Base-by-base conservation (phyloP, 2,329 filamentous ascomycete genomes). In the Daldinia sp. region DNA sequence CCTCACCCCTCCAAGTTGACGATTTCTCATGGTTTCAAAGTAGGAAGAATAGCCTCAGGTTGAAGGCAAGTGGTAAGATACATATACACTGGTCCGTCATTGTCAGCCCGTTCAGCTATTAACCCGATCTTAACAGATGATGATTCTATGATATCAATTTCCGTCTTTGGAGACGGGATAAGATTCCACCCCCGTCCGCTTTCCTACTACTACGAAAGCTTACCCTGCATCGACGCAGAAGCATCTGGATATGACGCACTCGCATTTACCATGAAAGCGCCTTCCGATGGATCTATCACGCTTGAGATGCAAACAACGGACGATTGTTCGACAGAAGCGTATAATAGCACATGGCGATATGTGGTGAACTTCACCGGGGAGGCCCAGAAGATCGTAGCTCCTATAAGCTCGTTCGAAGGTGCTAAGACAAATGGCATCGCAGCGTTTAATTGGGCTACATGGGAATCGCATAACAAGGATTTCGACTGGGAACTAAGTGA, bases 291-390 rank as follows among this genome's bases (percentile, higher is more conserved):
- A 72, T 34, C 75, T 73, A 45, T 77, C 73, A 23, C 72, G 76
- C 27, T 82, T 9, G 80, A 82, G 69, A 73, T 83, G 23, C 81
- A 82, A 68, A 80, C 78, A n/a, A 75, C 75, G 61, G 71, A 71
- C 3, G 73, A 75, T 2, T 82, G 81, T 71, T 69, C 76, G 0
- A 74, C 73, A 2, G 68, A 71, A 0, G 54, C 69, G 29, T 81
- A 79, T 70, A 75, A 67, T 4, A 81, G 78, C 54, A 74, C 77
- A 62, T 79, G 68, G 61, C 70, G 65, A 15, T 68, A 71, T 8
- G 69, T 82, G 19, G 71, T 66, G 43, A 77, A 74, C 5, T 67
- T 82, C 49, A 80, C 78, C 8, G 79, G 78, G 15, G 61, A 67
- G 19, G 72, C 73, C 0, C 77, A 81, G 69, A 79, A 75, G 9